phyloP scores from a whole-genome alignment of 1,284 basidiomycete genomes.

The Cutaneotrichosporon sp. region DNA sequence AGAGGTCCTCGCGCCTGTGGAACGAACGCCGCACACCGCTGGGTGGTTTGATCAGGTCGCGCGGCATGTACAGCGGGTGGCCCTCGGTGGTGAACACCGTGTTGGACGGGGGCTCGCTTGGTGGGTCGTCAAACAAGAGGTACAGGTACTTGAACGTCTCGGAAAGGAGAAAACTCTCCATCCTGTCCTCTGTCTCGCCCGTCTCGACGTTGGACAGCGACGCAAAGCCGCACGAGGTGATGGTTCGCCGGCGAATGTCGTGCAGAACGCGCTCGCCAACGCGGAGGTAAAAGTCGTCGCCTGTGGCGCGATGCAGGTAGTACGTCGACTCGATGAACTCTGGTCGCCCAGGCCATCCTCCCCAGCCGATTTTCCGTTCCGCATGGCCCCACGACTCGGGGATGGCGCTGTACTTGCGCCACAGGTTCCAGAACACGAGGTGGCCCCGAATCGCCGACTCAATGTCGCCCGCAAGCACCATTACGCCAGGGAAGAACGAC shows the following conservation, averaged over 20 bases:
- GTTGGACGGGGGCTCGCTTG: conserved; percentile 39
- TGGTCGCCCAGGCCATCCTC: conserved; percentile 76
- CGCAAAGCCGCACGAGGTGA: conserved; percentile 77
- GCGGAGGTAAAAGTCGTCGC: conserved; percentile 83
- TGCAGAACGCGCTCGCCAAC: conserved; percentile 75
- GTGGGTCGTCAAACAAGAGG: conserved; percentile 70
- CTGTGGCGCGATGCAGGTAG: conserved; percentile 86
- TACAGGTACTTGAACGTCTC: conserved; percentile 92
- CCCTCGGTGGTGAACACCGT: conserved; percentile 90
- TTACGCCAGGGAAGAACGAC: conserved; percentile 53
- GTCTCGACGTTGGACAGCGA: conserved; percentile 72
- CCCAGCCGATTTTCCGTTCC: conserved; percentile 64
- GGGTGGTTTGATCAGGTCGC: conserved; percentile 38
- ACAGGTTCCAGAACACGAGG: conserved; percentile 81
- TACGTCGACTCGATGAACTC: conserved; percentile 92
- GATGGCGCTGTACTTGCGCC: conserved; percentile 73
- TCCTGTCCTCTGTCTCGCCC: conserved; percentile 71
- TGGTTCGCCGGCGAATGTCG: conserved; percentile 67
- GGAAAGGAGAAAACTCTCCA: conserved; percentile 87
- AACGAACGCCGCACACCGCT: background rate
- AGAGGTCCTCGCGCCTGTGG: conserved; percentile 56
- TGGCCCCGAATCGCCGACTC: conserved; percentile 82
- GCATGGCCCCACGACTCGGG: conserved; percentile 85
- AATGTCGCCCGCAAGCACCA: conserved; percentile 82
- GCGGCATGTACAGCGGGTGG: conserved; percentile 69